Percentiles rank a stretch among this genome's conserved stretches.
Conservation (phyloP, 805 yeast genomes). For the Ogataea pignaliae region DNA sequence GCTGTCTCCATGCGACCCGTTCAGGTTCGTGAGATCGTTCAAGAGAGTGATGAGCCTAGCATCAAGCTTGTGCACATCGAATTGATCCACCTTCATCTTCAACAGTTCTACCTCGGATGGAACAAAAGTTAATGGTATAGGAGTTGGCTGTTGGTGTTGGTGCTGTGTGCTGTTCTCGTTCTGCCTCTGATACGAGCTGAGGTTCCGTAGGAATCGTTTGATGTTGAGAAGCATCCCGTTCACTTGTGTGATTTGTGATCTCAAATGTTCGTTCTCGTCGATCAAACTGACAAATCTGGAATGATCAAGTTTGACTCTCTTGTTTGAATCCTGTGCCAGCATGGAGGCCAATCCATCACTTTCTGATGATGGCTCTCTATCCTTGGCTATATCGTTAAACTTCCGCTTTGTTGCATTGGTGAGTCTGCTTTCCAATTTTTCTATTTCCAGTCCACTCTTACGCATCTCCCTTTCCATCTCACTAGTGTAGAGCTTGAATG, state of each 20-base stretch:
- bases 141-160: conserved; percentile 2
- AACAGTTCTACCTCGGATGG: conserved; percentile 16
- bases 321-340: not conserved
- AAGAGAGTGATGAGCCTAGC: conserved; percentile 12
- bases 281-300: conserved; percentile 9
- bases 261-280: conserved; percentile 11
- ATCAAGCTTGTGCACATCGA: conserved; percentile 15
- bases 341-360: not conserved
- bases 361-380: not conserved
- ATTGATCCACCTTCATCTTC: conserved; percentile 7
- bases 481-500: conserved; percentile 14
- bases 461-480: conserved; percentile 20
- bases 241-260: conserved; percentile 6
- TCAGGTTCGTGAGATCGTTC: conserved; percentile 8
- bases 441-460: conserved; percentile 14
- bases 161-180: conserved; percentile 3
- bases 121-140: conserved; percentile 14
- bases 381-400: not conserved
- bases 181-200: not conserved
- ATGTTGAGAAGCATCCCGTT: conserved; percentile 10
- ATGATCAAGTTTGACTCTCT: conserved; percentile 9
- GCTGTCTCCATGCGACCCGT: conserved; percentile 5
- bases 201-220: conserved; percentile 8
- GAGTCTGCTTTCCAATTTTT: conserved; percentile 10
- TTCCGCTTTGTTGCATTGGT: conserved; percentile 5